Conservation (phyloP, 768 basidiomycete species). For the Pulveroboletus sp. region DNA sequence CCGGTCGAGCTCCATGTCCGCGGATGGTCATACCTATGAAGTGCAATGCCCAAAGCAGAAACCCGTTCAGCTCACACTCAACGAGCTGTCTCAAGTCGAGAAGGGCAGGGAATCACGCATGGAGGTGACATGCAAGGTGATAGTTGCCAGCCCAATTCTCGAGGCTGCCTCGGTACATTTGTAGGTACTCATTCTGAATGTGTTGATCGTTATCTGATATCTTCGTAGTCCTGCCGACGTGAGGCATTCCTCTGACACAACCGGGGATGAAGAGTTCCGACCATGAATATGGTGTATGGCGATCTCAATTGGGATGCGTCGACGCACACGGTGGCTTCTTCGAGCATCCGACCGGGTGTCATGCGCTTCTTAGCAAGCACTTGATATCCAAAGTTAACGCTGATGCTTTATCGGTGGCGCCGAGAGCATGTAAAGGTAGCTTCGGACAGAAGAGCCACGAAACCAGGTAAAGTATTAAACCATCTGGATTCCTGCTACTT, state of each 20-base stretch:
- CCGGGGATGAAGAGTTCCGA: background rate
- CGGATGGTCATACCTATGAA: background rate
- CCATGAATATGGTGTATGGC: background rate
- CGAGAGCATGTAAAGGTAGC: background rate
- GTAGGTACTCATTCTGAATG: slow-evolving; percentile 4
- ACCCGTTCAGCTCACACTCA: background rate
- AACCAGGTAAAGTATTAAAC: background rate
- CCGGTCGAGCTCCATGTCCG: background rate
- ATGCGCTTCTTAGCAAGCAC: slow-evolving; percentile 16
- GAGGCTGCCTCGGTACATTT: background rate
- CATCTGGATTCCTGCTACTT: background rate
- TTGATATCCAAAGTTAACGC: background rate
- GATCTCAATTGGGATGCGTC: slow-evolving; percentile 2
- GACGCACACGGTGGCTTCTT: background rate
- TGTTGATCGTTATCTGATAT: background rate
- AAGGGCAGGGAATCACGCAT: background rate
- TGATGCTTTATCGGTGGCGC: background rate
- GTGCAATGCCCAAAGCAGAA: background rate
- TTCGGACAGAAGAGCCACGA: background rate
- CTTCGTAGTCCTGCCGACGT: slow-evolving; percentile 1
- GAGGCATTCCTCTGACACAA: background rate
- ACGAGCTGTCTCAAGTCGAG: background rate
- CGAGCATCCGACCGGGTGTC: slow-evolving; percentile 6
- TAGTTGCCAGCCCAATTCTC: background rate
- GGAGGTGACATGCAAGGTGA: background rate